Evolutionary conservation across 2,329 filamentous ascomycete species (phyloP).

Genomic region (Bipolaris oryzae): DNA sequence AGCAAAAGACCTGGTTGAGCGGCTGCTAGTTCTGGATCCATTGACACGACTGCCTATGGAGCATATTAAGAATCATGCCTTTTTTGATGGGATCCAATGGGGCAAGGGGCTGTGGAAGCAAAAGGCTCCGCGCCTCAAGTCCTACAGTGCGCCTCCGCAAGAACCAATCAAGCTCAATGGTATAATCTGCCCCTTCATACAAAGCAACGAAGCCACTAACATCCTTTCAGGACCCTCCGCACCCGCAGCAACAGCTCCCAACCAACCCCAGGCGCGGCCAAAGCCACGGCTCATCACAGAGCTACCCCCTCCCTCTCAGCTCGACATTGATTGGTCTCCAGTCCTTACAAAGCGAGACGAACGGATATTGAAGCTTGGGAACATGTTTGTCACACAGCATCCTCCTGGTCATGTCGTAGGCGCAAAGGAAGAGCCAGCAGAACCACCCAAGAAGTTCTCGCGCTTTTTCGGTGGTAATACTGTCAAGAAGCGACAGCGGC

Average conservation of each 20-base stretch:
- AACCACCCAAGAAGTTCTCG: conserved; percentile 81
- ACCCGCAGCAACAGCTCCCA: conserved; percentile 26
- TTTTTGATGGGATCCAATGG: conserved; percentile 87
- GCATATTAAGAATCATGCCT: conserved; percentile 94
- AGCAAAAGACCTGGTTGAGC: conserved; percentile 87
- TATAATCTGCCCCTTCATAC: conserved; percentile 32
- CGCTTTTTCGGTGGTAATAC: conserved; percentile 91
- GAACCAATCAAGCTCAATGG: conserved; percentile 64
- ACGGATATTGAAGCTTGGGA: conserved; percentile 90
- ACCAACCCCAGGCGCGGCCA: conserved; percentile 53
- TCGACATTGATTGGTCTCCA: conserved; percentile 80
- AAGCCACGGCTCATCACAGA: conserved; percentile 85
- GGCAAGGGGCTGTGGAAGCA: conserved; percentile 86
- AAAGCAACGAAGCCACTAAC: conserved; percentile 25
- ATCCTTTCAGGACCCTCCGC: conserved; percentile 36
- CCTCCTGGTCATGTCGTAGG: conserved; percentile 77
- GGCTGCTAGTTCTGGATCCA: conserved; percentile 88
- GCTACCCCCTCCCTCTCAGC: conserved; percentile 67
- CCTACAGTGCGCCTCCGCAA: conserved; percentile 77
- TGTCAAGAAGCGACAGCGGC: conserved; percentile 87
- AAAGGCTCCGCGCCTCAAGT: conserved; percentile 84
- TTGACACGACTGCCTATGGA: conserved; percentile 84
- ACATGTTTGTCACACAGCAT: conserved; percentile 81
- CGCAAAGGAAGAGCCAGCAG: conserved; percentile 67
- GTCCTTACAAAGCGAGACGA: conserved; percentile 91